Evolutionary conservation across 768 basidiomycete genomes (phyloP).

Genomic region (Serendipita vermifera): DNA sequence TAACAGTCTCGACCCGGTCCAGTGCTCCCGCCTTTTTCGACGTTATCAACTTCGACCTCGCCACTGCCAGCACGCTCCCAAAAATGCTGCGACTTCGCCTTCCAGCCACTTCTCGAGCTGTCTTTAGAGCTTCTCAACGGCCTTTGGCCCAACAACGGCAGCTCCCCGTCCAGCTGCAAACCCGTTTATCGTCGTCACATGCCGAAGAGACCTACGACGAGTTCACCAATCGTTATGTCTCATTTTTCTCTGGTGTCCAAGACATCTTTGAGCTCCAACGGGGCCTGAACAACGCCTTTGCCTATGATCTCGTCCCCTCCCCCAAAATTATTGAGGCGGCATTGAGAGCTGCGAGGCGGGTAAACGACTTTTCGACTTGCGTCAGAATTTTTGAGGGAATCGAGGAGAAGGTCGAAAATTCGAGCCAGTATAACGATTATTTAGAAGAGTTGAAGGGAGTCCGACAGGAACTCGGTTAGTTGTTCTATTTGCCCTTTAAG

Average conservation of each 20-base stretch:
- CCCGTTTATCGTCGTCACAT: constrained; percentile 43
- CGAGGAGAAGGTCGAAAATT: constrained; percentile 85
- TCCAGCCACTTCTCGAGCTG: not conserved
- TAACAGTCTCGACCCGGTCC: too few relatives aligned
- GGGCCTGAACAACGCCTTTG: constrained; percentile 98
- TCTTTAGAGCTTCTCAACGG: not conserved
- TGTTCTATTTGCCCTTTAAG: not conserved
- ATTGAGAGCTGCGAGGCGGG: constrained; percentile 72
- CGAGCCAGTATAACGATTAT: constrained; percentile 79
- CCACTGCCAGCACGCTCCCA: not conserved
- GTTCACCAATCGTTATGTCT: constrained; percentile 86
- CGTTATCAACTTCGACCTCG: constrained; percentile 1
- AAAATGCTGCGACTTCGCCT: not conserved
- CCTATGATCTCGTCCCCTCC: constrained; percentile 90
- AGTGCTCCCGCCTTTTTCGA: too few relatives aligned
- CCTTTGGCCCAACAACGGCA: not conserved
- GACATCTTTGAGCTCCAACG: constrained; percentile 99
- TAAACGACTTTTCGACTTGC: constrained; percentile 95
- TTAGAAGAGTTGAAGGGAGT: constrained; percentile 45
- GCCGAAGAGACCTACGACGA: constrained; percentile 86
- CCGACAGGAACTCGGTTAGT: constrained; percentile 77
- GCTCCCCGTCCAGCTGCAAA: not conserved
- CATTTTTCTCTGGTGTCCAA: constrained; percentile 83
- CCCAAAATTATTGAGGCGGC: constrained; percentile 77
- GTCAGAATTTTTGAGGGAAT: constrained; percentile 93